phyloP scores from a whole-genome alignment of 2,329 filamentous ascomycete genomes.

The Grosmannia penicillata region DNA sequence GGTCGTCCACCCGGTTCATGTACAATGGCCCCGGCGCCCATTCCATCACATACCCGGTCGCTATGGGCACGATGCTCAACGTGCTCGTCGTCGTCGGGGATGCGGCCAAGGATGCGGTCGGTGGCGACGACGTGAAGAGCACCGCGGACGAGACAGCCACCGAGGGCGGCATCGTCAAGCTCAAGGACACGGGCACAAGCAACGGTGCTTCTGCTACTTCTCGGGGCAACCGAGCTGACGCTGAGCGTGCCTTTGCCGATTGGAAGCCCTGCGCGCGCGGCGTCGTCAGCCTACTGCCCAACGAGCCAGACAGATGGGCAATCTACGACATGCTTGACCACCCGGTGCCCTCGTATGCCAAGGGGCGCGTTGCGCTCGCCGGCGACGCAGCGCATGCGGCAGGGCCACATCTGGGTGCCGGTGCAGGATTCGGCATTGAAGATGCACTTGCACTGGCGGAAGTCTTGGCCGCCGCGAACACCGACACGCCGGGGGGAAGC shows the following conservation, averaged over 20 bases:
- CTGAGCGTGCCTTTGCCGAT: conserved; percentile 21
- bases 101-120: background rate
- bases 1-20: conserved; percentile 35
- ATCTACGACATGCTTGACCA: conserved; percentile 35
- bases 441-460: conserved; percentile 30
- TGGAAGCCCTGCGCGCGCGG: conserved; percentile 25
- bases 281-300: conserved; percentile 29
- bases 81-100: conserved; percentile 29
- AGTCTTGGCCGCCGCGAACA: conserved; percentile 14
- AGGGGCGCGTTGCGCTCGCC: conserved; percentile 29
- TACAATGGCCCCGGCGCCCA: conserved; percentile 43
- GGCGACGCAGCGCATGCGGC: conserved; percentile 43
- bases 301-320: conserved; percentile 36
- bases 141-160: no score
- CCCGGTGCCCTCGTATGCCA: conserved; percentile 27
- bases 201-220: conserved; percentile 15
- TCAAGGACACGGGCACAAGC: no score
- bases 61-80: conserved; percentile 39
- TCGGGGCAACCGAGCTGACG: conserved; percentile 23
- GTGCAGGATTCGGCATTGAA: conserved; percentile 41
- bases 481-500: no score
- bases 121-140: background rate
- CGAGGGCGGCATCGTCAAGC: no score
- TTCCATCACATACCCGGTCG: conserved; percentile 46
- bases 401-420: conserved; percentile 39